A percentile compares a stretch with the other conserved stretches of the same genome.
Conservation (phyloP, 2,329 filamentous ascomycete genomes). For the Trichoderma guizhouense region DNA sequence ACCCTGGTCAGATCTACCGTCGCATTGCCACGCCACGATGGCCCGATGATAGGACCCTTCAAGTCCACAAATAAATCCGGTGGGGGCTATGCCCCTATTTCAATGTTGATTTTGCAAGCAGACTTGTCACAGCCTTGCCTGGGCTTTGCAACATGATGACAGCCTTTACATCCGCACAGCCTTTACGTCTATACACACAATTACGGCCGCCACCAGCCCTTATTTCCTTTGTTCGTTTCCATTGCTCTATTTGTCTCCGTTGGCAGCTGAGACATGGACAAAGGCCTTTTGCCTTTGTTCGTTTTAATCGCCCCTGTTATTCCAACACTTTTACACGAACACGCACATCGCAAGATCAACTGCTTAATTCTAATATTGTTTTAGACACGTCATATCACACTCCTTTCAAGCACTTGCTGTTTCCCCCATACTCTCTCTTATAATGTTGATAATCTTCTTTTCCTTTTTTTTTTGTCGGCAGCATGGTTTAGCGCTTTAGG, state of each 20-base stretch:
- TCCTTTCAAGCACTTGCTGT: background rate
- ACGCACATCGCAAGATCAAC: background rate
- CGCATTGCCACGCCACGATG: constrained; percentile 32
- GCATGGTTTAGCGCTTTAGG: background rate
- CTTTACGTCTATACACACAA: background rate
- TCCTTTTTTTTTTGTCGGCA: background rate
- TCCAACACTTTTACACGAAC: background rate
- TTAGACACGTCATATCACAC: too few relatives aligned
- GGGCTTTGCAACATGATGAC: background rate
- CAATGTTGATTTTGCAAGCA: background rate
- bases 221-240: background rate
- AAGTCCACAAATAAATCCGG: background rate
- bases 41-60: constrained; percentile 24
- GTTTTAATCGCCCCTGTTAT: background rate
- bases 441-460: background rate
- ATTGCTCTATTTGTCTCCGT: background rate
- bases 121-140: background rate
- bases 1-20: constrained; percentile 41
- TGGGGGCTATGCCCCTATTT: background rate
- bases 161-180: background rate
- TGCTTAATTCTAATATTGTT: background rate
- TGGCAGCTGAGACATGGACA: background rate
- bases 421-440: background rate
- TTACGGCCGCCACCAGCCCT: background rate
- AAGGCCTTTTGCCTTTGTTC: background rate